Conservation (phyloP, 768 basidiomycete species). For the Calocera viscosa region DNA sequence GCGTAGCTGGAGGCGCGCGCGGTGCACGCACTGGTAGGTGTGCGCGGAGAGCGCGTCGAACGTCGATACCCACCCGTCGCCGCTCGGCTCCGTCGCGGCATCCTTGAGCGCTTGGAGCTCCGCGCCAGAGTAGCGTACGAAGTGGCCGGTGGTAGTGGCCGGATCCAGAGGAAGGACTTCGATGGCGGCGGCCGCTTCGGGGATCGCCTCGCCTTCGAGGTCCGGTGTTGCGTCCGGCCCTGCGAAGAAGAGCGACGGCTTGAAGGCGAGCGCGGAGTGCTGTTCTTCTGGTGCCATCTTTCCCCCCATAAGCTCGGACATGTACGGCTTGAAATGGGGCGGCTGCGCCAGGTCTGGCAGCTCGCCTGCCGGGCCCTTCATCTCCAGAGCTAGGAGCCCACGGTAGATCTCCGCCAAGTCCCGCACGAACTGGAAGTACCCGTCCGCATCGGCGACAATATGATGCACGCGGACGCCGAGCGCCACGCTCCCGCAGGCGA, state of each 20-base stretch:
- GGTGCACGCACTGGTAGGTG: conserved; percentile 15
- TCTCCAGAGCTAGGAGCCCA: background rate
- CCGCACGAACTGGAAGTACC: conserved; percentile 18
- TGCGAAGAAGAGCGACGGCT: conserved; percentile 1
- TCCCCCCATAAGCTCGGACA: background rate
- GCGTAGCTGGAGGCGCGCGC: conserved; percentile 13
- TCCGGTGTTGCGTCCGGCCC: background rate
- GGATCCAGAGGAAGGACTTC: background rate
- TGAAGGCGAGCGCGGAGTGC: background rate
- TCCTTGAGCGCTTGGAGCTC: conserved; percentile 9
- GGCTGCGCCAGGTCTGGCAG: background rate
- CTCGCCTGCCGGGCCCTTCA: background rate
- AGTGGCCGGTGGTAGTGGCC: conserved; percentile 10
- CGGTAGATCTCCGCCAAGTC: conserved; percentile 18
- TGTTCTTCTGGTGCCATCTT: conserved; percentile 8
- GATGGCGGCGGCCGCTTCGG: background rate
- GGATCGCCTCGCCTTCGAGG: background rate
- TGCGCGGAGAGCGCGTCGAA: conserved; percentile 17
- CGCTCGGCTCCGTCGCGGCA: conserved; percentile 7
- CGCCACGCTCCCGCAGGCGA: conserved; percentile 17
- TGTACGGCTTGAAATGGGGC: conserved; percentile 9
- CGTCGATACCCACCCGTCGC: conserved; percentile 13
- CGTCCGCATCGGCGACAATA: conserved; percentile 18
- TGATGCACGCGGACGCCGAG: conserved; percentile 19
- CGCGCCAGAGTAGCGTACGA: conserved; percentile 11